Evolutionary conservation across 2,329 filamentous ascomycete species (phyloP), one percentile per base, ranked within the genome.

Genomic region (Colletotrichum horii): DNA sequence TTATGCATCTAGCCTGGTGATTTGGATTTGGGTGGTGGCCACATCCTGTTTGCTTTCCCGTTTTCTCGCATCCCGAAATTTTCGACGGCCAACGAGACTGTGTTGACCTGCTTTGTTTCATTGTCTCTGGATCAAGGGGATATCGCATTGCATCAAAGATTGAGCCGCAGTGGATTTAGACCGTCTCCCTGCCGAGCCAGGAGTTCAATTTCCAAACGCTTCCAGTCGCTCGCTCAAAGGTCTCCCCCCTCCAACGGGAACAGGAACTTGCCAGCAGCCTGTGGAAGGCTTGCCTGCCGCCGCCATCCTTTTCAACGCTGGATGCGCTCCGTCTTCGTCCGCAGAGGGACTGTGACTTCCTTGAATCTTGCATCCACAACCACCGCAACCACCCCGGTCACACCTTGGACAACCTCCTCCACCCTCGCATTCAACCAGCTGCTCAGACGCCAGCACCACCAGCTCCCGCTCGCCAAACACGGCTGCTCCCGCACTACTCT

Each of bases 1-100:
- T 75, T 76, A 76, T 76, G 74, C 74, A 76, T 70, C 71, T 75
- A 76, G 58, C 71, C 74, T 74, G 74, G 70, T 76, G 70, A 74
- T 74, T 43, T 74, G 32, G 71, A 22, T 60, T 36, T 66, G 34
- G 61, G 66, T 75, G 71, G 56, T 55, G 70, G 74, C 38, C 71
- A 75, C 58, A 75, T 76, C 71, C 70, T 69, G 58, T 74, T 73
- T 76, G 70, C 74, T 30, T 62, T 67, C 43, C 66, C 65, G 34
- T 30, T 43, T 69, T 62, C 73, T 52, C 69, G 73, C 69, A 72
- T 52, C 64, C 64, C 58, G 70, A 75, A 75, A 68, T 65, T 71
- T 71, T 65, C 43, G 65, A 67, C 65, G 48, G 14, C 28, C 38
- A 36, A 55, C 58, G n/a, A 26, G 36, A 19, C n/a, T 24, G 28